Evolutionary conservation across 2,329 filamentous ascomycete species (phyloP).

Genomic region (Sporothrix humicola): DNA sequence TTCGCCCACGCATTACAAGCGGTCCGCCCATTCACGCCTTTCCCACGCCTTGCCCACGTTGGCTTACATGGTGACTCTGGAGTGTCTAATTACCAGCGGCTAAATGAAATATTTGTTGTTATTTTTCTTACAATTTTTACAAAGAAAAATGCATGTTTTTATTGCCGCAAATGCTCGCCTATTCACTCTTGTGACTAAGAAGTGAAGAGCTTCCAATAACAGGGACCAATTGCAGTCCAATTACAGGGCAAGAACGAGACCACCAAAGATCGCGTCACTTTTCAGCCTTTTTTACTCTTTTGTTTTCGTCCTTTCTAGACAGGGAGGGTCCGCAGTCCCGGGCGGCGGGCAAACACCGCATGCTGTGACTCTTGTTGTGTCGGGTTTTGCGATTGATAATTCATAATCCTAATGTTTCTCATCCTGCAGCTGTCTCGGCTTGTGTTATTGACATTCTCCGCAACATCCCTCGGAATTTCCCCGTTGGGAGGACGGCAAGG

Average conservation of each 20-base stretch:
- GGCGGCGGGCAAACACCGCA: constrained; percentile 20
- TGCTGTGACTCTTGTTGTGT: constrained; percentile 6
- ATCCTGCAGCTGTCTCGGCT: background rate
- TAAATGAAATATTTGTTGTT: background rate
- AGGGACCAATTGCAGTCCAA: background rate
- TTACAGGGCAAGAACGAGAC: background rate
- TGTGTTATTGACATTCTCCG: background rate
- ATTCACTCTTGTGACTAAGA: background rate
- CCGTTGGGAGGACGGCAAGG: background rate
- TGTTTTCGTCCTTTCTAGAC: background rate
- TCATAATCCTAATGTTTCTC: background rate
- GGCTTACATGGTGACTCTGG: constrained; percentile 3
- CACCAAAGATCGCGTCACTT: background rate
- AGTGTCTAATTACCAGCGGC: background rate
- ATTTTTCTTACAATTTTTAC: background rate
- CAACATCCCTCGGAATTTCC: constrained; percentile 1
- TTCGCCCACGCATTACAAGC: constrained; percentile 16
- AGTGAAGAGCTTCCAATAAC: background rate
- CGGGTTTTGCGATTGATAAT: background rate
- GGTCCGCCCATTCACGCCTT: background rate
- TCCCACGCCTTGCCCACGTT: background rate
- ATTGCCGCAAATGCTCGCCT: background rate
- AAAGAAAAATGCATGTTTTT: background rate
- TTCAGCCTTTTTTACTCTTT: background rate
- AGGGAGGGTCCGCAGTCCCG: background rate